Base-by-base conservation (phyloP, 345 rosid species). In the Noccaea bulbosa region DNA sequence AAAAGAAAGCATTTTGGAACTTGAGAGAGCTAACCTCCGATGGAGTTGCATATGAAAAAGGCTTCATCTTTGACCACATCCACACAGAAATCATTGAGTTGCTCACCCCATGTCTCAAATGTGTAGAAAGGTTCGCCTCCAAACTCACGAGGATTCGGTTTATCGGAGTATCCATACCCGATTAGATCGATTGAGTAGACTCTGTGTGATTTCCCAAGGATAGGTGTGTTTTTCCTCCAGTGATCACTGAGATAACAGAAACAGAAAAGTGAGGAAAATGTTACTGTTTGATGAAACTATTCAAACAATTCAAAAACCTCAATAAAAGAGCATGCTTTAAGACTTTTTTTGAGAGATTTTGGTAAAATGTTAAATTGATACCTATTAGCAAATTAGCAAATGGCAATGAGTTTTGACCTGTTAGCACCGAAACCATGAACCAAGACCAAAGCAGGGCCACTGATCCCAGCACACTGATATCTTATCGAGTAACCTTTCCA, bases 351-450 rank as follows among this genome's bases (percentile, higher is more conserved):
- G 57, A 65, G 47, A 48, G 35, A 20, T 37, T 20, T 30, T 30
- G 6, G 40, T 45, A 20, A 17, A 52, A 14, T 37, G 15, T 57
- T 79, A 69, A 69, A 60, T 46, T 65, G 66, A 81, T 82, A 86
- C 89, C 89, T 80, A 88, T 55, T 2, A 77, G 77, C 62, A 81
- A 73, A 68, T 15, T 16, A 68, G 77, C 74, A 82, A 79, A 77
- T 80, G 75, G 72, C 77, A 84, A 77, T 71, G 79, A 76, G 77
- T 82, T 78, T 20, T 46, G 82, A 76, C 98, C 97, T 93, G 96
- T 90, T 90, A 74, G 98, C 94, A 83, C 98, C 97, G 72, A 90
- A 93, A 49, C 97, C 96, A 79, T 90, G 97, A 67, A 91, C 78
- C 63, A 93, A 80, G 73, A 93, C 90, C 32, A 90, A 74, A 14